phyloP scores from a whole-genome alignment of 148 eudicot species.

The Diospyros kaki region DNA sequence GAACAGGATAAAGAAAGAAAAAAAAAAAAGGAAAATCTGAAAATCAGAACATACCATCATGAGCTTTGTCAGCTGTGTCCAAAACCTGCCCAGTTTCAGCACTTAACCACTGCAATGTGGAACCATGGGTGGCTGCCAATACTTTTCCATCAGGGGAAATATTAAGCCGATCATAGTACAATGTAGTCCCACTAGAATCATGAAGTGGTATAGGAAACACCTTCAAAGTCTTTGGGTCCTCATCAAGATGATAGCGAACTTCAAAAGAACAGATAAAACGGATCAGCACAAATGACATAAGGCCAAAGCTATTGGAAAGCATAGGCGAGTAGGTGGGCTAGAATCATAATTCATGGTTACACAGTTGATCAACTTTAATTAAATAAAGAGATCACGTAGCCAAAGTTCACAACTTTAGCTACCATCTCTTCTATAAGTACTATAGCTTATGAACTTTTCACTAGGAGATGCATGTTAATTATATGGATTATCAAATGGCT shows the following conservation, averaged over 20 bases:
- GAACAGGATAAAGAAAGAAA: not conserved
- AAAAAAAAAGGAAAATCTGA: not conserved
- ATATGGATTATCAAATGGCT: not conserved
- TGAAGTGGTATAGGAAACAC: constrained; percentile 83
- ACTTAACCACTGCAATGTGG: constrained; percentile 86
- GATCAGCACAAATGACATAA: constrained; percentile 6
- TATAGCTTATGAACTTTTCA: not conserved
- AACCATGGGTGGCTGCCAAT: constrained; percentile 83
- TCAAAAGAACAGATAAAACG: constrained; percentile 18
- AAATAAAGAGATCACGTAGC: not conserved
- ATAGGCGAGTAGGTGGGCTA: not conserved
- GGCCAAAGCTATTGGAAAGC: not conserved
- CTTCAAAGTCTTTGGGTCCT: constrained; percentile 94
- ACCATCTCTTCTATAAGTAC: not conserved
- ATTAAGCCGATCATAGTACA: constrained; percentile 85
- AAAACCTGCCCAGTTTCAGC: constrained; percentile 76
- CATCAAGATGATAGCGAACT: constrained; percentile 97
- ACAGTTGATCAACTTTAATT: not conserved
- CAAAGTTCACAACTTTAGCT: not conserved
- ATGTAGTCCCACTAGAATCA: constrained; percentile 69
- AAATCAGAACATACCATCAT: constrained; percentile 59
- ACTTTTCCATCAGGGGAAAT: constrained; percentile 91
- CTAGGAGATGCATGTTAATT: not conserved
- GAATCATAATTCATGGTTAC: not conserved
- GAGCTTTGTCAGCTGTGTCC: constrained; percentile 88